These are phyloP conservation scores for Globisporangium perplexum DNA, from an alignment of 352 stramenopile species.

Conservation along the genomic window DNA sequence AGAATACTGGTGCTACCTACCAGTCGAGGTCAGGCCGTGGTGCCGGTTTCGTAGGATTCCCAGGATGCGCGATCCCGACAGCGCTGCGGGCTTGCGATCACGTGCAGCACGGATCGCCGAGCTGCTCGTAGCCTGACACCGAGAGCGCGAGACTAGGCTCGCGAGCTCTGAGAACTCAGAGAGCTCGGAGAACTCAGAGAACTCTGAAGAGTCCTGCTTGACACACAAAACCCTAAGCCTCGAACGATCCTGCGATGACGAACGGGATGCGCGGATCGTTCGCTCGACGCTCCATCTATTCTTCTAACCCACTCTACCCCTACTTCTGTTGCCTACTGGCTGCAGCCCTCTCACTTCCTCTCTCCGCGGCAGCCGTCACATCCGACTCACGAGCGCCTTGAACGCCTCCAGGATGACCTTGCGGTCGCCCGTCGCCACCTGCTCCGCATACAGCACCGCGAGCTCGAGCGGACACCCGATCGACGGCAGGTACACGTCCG, in stretches of 20 bases:
- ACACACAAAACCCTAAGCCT: too few species aligned
- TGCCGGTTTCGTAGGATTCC: slow-evolving; percentile 7
- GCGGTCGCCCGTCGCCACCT: slow-evolving; percentile 53
- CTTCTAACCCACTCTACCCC: background rate
- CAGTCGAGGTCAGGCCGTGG: slow-evolving; percentile 19
- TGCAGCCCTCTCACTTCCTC: background rate
- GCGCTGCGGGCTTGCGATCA: slow-evolving; percentile 24
- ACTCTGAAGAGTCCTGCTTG: too few species aligned
- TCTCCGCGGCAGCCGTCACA: slow-evolving; percentile 14
- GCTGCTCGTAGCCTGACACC: slow-evolving; percentile 1
- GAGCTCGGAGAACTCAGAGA: too few species aligned
- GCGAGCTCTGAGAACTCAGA: too few species aligned
- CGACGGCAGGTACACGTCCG: slow-evolving; percentile 55
- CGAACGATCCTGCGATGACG: too few species aligned
- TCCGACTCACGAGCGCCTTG: slow-evolving; percentile 54
- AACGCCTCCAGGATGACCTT: slow-evolving; percentile 61
- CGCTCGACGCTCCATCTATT: background rate
- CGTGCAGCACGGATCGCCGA: slow-evolving; percentile 47
- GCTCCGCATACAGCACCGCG: slow-evolving; percentile 48
- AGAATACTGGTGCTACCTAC: too few species aligned
- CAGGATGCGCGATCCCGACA: slow-evolving; percentile 16
- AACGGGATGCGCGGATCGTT: too few species aligned
- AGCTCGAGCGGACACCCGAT: slow-evolving; percentile 53
- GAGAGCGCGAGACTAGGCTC: too few species aligned
- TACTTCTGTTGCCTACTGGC: too few species aligned